Percentiles rank a stretch among this genome's conserved stretches.
Conservation (phyloP, 176 grass and related monocot genomes). For the Triticum aestivum region DNA sequence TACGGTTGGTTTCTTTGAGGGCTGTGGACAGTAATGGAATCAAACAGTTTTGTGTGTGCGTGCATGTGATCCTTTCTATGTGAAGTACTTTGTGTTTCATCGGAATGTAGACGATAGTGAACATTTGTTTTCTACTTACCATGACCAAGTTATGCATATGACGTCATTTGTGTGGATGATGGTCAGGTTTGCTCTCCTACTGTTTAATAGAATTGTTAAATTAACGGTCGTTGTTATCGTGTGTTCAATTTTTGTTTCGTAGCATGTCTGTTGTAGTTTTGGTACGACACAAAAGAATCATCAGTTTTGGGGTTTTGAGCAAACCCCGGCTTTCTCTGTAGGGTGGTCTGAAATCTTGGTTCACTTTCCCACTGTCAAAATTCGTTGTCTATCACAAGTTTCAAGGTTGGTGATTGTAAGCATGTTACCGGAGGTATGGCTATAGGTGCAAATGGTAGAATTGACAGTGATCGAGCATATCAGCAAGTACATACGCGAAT, state of each 20-base stretch:
- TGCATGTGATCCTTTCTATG: background rate
- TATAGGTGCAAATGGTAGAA: background rate
- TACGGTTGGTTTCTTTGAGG: too few relatives aligned
- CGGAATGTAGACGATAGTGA: background rate
- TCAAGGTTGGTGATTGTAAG: background rate
- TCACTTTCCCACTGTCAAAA: background rate
- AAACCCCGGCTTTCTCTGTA: background rate
- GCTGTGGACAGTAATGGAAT: background rate
- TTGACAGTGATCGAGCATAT: background rate
- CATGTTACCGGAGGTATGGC: background rate
- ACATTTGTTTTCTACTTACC: background rate
- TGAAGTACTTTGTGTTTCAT: background rate
- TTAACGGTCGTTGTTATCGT: background rate
- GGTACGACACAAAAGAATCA: background rate
- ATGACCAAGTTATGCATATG: background rate
- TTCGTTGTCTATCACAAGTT: background rate
- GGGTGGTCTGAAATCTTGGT: background rate
- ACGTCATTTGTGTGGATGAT: background rate
- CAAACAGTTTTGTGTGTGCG: background rate
- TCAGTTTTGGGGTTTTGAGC: background rate
- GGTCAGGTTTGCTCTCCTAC: background rate
- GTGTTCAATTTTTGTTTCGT: background rate
- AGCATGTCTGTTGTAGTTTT: background rate
- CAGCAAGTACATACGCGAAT: background rate
- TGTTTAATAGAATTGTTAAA: background rate